A percentile compares a stretch with the other conserved stretches of the same genome.
These are phyloP conservation scores for Phialophora macrospora DNA, from an alignment of 2,329 filamentous ascomycete genomes.

Conservation along the genomic window DNA sequence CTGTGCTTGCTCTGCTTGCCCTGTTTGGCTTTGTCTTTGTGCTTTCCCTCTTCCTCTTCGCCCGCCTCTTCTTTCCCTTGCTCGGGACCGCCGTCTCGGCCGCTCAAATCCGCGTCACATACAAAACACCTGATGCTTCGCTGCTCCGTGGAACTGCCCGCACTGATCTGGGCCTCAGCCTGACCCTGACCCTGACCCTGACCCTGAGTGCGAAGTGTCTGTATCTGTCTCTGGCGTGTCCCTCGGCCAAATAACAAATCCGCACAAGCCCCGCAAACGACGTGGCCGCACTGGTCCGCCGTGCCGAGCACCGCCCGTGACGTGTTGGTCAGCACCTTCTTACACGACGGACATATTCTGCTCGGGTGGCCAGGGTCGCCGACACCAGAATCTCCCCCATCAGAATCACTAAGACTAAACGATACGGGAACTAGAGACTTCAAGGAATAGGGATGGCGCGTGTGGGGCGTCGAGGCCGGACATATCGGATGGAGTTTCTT, in stretches of 20 bases:
- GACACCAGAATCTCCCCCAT: constrained; percentile 65
- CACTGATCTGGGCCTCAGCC: too few species aligned
- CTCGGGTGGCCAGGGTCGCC: constrained; percentile 48
- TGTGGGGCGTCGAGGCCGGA: constrained; percentile 70
- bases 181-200: too few species aligned
- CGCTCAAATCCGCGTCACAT: constrained; percentile 77
- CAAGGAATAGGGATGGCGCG: constrained; percentile 75
- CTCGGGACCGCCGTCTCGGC: constrained; percentile 24
- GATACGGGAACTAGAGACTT: constrained; percentile 71
- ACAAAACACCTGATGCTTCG: constrained; percentile 75
- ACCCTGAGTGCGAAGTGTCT: neutral
- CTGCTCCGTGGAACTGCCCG: neutral
- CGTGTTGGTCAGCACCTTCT: constrained; percentile 79
- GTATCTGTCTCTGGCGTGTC: too few species aligned
- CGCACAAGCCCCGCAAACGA: constrained; percentile 83
- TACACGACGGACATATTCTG: constrained; percentile 80
- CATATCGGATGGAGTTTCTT: constrained; percentile 74
- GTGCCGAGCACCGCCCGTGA: constrained; percentile 81
- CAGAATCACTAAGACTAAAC: constrained; percentile 67
- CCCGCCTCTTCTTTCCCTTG: constrained; percentile 32
- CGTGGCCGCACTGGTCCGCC: constrained; percentile 76
- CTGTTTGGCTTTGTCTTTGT: constrained; percentile 2
- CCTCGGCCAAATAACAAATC: constrained; percentile 71
- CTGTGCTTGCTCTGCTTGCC: constrained; percentile 43
- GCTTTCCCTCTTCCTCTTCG: neutral